Percentiles rank a stretch among this genome's conserved stretches.
Evolutionary conservation across 352 stramenopile species (phyloP).

Genomic region (Phytophthora boehmeriae): DNA sequence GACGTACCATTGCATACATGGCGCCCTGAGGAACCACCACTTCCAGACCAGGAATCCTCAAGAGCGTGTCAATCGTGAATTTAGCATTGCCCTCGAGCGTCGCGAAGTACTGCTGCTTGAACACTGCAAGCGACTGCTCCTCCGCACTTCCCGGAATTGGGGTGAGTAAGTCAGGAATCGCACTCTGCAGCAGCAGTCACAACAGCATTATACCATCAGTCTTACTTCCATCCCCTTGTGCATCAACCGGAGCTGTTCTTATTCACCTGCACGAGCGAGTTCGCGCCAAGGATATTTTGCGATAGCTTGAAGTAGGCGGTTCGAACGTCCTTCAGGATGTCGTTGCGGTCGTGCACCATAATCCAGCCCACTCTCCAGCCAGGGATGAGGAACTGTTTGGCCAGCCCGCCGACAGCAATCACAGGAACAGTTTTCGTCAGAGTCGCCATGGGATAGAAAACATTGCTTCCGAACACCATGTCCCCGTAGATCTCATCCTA

Average conservation of each 20-base stretch:
- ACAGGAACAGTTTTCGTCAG: slow-evolving; percentile 85
- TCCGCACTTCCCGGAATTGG: slow-evolving; percentile 66
- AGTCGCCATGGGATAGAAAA: slow-evolving; percentile 85
- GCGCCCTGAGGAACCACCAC: slow-evolving; percentile 92
- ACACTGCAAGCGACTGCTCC: slow-evolving; percentile 61
- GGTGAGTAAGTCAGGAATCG: slow-evolving; percentile 84
- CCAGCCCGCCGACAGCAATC: slow-evolving; percentile 84
- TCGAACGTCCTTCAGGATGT: slow-evolving; percentile 82
- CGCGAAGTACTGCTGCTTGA: slow-evolving; percentile 86
- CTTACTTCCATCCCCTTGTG: slow-evolving; percentile 2
- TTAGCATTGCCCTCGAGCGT: slow-evolving; percentile 88
- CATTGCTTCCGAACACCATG: slow-evolving; percentile 77
- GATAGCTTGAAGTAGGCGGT: slow-evolving; percentile 91
- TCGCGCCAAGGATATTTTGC: slow-evolving; percentile 93
- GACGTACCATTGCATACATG: slow-evolving; percentile 95
- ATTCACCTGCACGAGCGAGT: slow-evolving; percentile 84
- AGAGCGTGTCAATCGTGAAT: slow-evolving; percentile 79
- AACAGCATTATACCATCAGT: slow-evolving; percentile 1
- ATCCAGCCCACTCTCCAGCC: slow-evolving; percentile 97
- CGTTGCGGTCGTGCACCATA: slow-evolving; percentile 92
- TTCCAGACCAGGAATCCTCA: slow-evolving; percentile 82
- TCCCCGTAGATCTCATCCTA: slow-evolving; percentile 88
- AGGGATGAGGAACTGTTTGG: slow-evolving; percentile 96
- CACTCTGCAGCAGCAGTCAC: slow-evolving; percentile 43
- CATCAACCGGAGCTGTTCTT: neutral